Evolutionary conservation across 2,329 filamentous ascomycete genomes (phyloP), one percentile per base, ranked within the genome.

Genomic region (Colletotrichum horii): DNA sequence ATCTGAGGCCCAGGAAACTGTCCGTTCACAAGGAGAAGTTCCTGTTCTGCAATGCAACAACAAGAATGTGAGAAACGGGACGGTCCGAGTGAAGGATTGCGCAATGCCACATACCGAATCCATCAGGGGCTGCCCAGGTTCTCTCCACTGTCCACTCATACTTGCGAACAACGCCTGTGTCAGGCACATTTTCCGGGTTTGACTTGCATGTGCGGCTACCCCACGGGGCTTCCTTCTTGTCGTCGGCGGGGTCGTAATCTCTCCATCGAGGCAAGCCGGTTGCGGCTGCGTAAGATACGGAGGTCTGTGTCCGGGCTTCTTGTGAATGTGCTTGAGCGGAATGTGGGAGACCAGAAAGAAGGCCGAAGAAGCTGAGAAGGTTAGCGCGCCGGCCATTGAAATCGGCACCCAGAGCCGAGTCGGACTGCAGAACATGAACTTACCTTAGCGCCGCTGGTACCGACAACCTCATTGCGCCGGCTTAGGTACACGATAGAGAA

Each of bases 71-170:
- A 58, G 28, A 16, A 28, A 67, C 52, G 58, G 38, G 58, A 28
- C 56, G 55, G 36, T 19, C 24, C 56, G 22, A 32, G 11, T 19
- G 67, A 32, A 30, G 22, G 30, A 8, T 14, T 15, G 16, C 28
- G 19, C 11, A 14, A 56, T 55, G 26, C 3, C 6, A 66, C 74
- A 2, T 71, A 76, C 74, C 66, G 28, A 76, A 70, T 19, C 74
- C 74, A 66, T 76, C 74, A 4, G 74, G 74, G 11, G 74, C 74
- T 30, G 62, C 28, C 7, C 30, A 16, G 11, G 65, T 68, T 16
- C 74, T 60, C n/a, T 66, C 48, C 9, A 76, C 34, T 8, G 71
- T 74, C 74, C 74, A 76, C 32, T 74, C 74, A 16, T 76, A 76
- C 19, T 66, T 74, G 8, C 74, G 71, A 12, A 66, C 60, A 11